These are phyloP conservation scores for Fusarium sp. DNA, from an alignment of 2,329 filamentous ascomycete species.

Conservation along the genomic window DNA sequence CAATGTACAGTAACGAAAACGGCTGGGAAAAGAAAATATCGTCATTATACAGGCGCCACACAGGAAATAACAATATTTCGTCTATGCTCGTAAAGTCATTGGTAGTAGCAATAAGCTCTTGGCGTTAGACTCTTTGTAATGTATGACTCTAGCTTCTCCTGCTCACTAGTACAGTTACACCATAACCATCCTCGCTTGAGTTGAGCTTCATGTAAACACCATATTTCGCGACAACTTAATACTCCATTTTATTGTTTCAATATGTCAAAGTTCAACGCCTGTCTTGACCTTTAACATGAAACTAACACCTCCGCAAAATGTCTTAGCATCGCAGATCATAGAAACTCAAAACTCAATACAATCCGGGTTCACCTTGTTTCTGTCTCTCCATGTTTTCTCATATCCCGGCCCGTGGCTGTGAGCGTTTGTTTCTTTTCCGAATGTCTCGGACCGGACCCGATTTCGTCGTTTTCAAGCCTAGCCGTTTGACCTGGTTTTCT, in stretches of 20 bases:
- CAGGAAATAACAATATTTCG: not conserved
- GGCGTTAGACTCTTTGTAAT: not conserved
- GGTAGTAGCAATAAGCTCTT: not conserved
- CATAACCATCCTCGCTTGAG: not conserved
- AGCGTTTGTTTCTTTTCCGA: slow-evolving; percentile 11
- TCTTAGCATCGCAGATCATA: not conserved
- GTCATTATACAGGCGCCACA: not conserved
- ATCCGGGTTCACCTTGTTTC: not conserved
- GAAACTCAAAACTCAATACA: not conserved
- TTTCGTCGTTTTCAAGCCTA: not conserved
- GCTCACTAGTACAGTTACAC: not conserved
- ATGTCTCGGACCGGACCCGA: not conserved
- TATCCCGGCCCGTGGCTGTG: not conserved
- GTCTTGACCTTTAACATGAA: not conserved
- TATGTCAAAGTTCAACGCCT: not conserved
- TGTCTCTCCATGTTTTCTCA: not conserved
- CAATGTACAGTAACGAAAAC: not conserved
- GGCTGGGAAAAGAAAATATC: slow-evolving; percentile 4
- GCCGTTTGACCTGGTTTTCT: slow-evolving; percentile 16
- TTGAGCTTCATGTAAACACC: not conserved
- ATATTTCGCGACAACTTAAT: accelerated
- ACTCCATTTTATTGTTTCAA: not conserved
- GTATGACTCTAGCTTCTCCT: not conserved
- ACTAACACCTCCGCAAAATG: not conserved
- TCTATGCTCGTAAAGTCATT: not conserved